Evolutionary conservation across 805 yeast genomes (phyloP).

Genomic region (Suhomyces canberraensis): DNA sequence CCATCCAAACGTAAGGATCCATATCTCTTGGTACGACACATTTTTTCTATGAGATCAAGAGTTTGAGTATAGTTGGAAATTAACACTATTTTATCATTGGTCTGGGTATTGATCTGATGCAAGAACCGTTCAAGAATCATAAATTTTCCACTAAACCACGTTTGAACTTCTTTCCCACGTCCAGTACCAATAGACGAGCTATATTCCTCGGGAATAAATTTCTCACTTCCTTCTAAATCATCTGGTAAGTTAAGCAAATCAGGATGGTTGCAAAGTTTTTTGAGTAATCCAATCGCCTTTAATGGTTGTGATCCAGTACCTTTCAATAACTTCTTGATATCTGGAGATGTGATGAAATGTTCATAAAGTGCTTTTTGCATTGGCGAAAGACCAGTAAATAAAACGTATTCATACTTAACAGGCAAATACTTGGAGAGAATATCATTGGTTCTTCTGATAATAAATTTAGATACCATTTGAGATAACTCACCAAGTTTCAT

Average conservation of each 20-base stretch:
- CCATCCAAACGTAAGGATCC: constrained; percentile 88
- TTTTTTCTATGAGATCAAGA: constrained; percentile 78
- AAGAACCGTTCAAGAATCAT: constrained; percentile 81
- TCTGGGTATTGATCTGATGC: constrained; percentile 67
- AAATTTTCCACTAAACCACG: constrained; percentile 85
- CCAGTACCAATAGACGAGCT: constrained; percentile 33
- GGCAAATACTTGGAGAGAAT: constrained; percentile 91
- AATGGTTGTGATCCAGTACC: constrained; percentile 79
- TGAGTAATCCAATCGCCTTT: constrained; percentile 83
- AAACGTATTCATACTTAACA: constrained; percentile 93
- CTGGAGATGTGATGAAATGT: constrained; percentile 76
- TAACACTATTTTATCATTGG: constrained; percentile 91
- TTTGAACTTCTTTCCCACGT: constrained; percentile 60
- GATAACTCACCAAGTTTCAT: constrained; percentile 67
- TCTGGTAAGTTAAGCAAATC: constrained; percentile 72
- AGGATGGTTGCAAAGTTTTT: constrained; percentile 93
- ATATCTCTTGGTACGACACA: constrained; percentile 74
- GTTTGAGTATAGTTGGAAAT: constrained; percentile 96
- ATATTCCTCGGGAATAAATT: constrained; percentile 73
- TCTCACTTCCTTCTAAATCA: constrained; percentile 70
- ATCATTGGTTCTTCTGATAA: constrained; percentile 93
- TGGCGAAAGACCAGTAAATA: constrained; percentile 81
- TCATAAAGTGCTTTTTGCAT: constrained; percentile 71
- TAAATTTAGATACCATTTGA: constrained; percentile 77
- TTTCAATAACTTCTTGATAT: constrained; percentile 59